phyloP scores from a whole-genome alignment of 1,139 yeast genomes.

The Candida albicans region DNA sequence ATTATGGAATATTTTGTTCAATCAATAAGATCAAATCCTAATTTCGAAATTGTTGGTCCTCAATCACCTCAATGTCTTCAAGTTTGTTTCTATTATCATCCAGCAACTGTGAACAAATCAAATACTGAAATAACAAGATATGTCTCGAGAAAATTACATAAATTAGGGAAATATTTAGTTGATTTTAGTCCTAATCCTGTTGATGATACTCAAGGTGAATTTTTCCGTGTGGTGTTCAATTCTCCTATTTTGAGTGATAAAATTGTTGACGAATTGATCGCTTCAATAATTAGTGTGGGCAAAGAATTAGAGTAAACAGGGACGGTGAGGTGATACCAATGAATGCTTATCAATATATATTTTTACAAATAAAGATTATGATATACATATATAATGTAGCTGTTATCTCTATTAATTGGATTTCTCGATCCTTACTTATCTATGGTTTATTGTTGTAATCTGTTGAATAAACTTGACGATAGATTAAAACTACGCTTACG shows the following conservation, averaged over 20 bases:
- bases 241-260: constrained; percentile 57
- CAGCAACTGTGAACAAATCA: constrained; percentile 31
- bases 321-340: background rate
- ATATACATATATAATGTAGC: too few relatives aligned
- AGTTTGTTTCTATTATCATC: constrained; percentile 76
- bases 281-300: constrained; percentile 31
- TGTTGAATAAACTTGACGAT: too few relatives aligned
- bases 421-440: too few relatives aligned
- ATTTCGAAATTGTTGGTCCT: constrained; percentile 53
- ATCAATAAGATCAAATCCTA: constrained; percentile 31
- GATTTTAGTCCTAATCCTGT: constrained; percentile 81
- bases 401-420: too few relatives aligned
- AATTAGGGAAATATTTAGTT: constrained; percentile 63
- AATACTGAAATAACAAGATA: constrained; percentile 62
- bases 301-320: constrained; percentile 12
- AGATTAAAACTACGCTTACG: too few relatives aligned
- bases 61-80: constrained; percentile 75
- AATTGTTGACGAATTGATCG: constrained; percentile 40
- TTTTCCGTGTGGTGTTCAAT: constrained; percentile 82
- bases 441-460: too few relatives aligned
- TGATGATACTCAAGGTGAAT: constrained; percentile 60
- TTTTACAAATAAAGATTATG: too few relatives aligned
- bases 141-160: constrained; percentile 64
- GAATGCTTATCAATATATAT: too few relatives aligned
- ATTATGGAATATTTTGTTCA: constrained; percentile 62